Base-by-base conservation (phyloP, 78 protist genomes). In the Pigoraptor vietnamica region DNA sequence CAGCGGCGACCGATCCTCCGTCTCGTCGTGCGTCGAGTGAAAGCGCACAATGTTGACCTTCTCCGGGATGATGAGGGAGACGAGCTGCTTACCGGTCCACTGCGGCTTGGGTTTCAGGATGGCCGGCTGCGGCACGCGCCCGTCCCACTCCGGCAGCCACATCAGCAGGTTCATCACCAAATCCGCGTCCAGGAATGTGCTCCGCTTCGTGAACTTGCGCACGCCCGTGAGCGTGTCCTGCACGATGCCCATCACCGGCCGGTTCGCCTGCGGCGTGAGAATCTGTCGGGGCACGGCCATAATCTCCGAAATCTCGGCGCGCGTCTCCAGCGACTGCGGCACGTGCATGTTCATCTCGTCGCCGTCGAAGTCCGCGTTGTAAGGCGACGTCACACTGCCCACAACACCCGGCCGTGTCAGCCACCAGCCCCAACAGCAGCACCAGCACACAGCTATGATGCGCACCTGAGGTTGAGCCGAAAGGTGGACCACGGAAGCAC, bases 351-450 rank as follows among this genome's bases (percentile, higher is more conserved):
- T 99, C 99, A 99, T 99, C 93, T 99, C 99, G 87, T 99, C 99
- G 38, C 99, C 99, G 92, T 99, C 99, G 40, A 99, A 99, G 93
- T 99, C 99, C 38, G 99, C 99, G 94, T 99, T 99, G 97, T 99
- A 99, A 38, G 99, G 99, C 23, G 99, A 67, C 19, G 99, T 98
- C 86, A 96, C 98, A 23, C 83, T 79, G 40, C 14, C 14, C 29
- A 14, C 67, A 48, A 48, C 14, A n/a, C n/a, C n/a, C n/a, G n/a
- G n/a, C n/a, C n/a, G n/a, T n/a, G n/a, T n/a, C n/a, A n/a, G n/a
- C n/a, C n/a, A n/a, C n/a, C n/a, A n/a, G n/a, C n/a, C n/a, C n/a
- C n/a, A n/a, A n/a, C n/a, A n/a, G n/a, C n/a, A n/a, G n/a, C n/a
- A n/a, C n/a, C n/a, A n/a, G n/a, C n/a, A n/a, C n/a, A n/a, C n/a